Evolutionary conservation across 2,329 filamentous ascomycete genomes (phyloP).

Genomic region (Dothideomycetidae sp.): DNA sequence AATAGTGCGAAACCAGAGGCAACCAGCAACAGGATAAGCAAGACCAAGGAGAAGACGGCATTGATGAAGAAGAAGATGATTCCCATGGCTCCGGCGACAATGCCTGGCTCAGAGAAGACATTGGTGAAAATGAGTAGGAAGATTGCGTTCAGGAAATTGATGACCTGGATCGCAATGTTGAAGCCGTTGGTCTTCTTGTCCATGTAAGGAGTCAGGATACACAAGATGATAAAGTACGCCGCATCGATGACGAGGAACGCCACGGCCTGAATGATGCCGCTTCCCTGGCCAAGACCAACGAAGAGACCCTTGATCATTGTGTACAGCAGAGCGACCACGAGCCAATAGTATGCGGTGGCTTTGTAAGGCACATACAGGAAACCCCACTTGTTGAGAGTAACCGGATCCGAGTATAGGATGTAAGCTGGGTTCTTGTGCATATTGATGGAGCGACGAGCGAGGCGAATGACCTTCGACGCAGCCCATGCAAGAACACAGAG

Average conservation of each 20-base stretch:
- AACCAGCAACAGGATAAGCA: slow-evolving; percentile 69
- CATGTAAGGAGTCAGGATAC: slow-evolving; percentile 86
- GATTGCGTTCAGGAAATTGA: slow-evolving; percentile 85
- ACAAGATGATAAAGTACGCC: slow-evolving; percentile 58
- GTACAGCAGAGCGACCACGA: slow-evolving; percentile 65
- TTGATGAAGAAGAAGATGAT: slow-evolving; percentile 83
- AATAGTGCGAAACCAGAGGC: slow-evolving; percentile 67
- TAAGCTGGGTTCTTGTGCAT: slow-evolving; percentile 97
- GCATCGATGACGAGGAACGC: slow-evolving; percentile 74
- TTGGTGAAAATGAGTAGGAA: slow-evolving; percentile 81
- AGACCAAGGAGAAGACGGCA: slow-evolving; percentile 65
- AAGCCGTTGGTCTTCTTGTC: slow-evolving; percentile 96
- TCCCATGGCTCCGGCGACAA: slow-evolving; percentile 79
- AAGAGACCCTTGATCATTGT: slow-evolving; percentile 81
- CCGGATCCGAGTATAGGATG: slow-evolving; percentile 91
- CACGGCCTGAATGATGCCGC: slow-evolving; percentile 60
- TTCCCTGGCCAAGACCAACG: slow-evolving; percentile 63
- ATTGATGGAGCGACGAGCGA: slow-evolving; percentile 72
- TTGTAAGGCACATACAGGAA: slow-evolving; percentile 97
- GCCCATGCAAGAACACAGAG: slow-evolving; percentile 69
- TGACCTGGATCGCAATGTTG: slow-evolving; percentile 79
- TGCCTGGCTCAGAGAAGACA: slow-evolving; percentile 67
- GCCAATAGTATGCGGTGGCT: slow-evolving; percentile 90
- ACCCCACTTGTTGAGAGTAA: slow-evolving; percentile 91
- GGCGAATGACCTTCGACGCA: slow-evolving; percentile 73